A percentile compares a stretch with the other conserved stretches of the same genome.
Conservation (phyloP, 2,329 filamentous ascomycete genomes). For the Xylariaceae sp. region DNA sequence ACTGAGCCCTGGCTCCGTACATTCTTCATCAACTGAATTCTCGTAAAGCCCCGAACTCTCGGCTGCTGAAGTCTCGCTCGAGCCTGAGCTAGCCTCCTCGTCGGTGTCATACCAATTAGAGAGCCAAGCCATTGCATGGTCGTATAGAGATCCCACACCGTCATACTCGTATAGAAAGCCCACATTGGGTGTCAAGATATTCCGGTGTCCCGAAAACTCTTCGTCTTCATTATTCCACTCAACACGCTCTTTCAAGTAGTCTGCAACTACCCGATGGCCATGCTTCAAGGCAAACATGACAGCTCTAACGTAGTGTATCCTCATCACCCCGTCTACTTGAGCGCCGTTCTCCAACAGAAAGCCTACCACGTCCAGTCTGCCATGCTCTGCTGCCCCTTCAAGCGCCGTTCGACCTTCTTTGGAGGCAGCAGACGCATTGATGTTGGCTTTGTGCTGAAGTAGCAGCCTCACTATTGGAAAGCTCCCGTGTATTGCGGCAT, state of each 20-base stretch:
- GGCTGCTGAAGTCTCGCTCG: too few species aligned
- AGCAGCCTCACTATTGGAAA: slow-evolving; percentile 1
- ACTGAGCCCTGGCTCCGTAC: too few species aligned
- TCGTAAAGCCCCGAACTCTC: too few species aligned
- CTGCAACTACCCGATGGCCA: background rate
- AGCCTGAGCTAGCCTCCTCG: too few species aligned
- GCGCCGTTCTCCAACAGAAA: slow-evolving; percentile 5
- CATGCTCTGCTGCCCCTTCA: slow-evolving; percentile 5
- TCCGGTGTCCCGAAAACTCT: too few species aligned
- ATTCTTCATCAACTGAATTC: too few species aligned
- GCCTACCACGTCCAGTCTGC: slow-evolving; percentile 5
- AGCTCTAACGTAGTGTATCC: slow-evolving; percentile 6
- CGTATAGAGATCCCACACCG: too few species aligned
- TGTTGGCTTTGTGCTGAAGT: slow-evolving; percentile 2
- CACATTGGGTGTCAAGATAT: too few species aligned
- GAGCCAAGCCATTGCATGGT: too few species aligned
- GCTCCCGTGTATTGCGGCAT: background rate
- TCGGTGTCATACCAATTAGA: too few species aligned
- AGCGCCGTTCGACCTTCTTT: background rate
- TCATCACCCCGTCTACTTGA: background rate
- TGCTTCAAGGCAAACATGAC: background rate
- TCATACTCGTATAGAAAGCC: too few species aligned
- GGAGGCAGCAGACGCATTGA: slow-evolving; percentile 4
- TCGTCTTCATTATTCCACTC: slow-evolving; percentile 3
- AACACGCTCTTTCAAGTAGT: background rate